Evolutionary conservation across 1,139 yeast species (phyloP).

Genomic region (Hansenula sp.): DNA sequence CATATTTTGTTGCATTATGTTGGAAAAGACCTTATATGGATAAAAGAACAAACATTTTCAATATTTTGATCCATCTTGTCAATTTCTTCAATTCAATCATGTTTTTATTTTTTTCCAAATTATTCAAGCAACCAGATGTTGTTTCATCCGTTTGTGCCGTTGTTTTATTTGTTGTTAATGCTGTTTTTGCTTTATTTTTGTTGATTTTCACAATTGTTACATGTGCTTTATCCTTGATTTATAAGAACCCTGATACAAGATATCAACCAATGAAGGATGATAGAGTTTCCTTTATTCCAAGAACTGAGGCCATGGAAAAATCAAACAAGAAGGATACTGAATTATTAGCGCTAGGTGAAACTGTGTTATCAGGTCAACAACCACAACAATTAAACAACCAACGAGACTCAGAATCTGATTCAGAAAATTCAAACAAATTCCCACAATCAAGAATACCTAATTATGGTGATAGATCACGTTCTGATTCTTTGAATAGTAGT

Average conservation of each 20-base stretch:
- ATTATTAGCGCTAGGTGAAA: slow-evolving; percentile 82
- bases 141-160: slow-evolving; percentile 92
- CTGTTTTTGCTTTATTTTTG: slow-evolving; percentile 79
- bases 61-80: slow-evolving; percentile 78
- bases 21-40: slow-evolving; percentile 89
- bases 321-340: slow-evolving; percentile 62
- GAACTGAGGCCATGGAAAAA: slow-evolving; percentile 37
- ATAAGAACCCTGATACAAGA: slow-evolving; percentile 91
- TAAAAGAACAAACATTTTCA: slow-evolving; percentile 87
- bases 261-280: slow-evolving; percentile 98
- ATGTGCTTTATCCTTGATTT: slow-evolving; percentile 76
- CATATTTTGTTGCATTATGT: slow-evolving; percentile 61
- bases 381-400: slow-evolving; percentile 34
- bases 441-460: slow-evolving; percentile 14
- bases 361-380: slow-evolving; percentile 80
- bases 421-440: slow-evolving; percentile 15
- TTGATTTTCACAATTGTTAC: slow-evolving; percentile 83
- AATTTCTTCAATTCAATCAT: slow-evolving; percentile 79
- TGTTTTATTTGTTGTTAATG: slow-evolving; percentile 86
- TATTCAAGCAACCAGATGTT: slow-evolving; percentile 79
- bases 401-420: slow-evolving; percentile 20
- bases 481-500: slow-evolving; percentile 19
- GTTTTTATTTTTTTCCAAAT: slow-evolving; percentile 82
- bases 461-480: slow-evolving; percentile 11
- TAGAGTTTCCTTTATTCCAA: slow-evolving; percentile 81